Evolutionary conservation across 345 rosid genomes (phyloP).

Genomic region (Boechera retrofracta): DNA sequence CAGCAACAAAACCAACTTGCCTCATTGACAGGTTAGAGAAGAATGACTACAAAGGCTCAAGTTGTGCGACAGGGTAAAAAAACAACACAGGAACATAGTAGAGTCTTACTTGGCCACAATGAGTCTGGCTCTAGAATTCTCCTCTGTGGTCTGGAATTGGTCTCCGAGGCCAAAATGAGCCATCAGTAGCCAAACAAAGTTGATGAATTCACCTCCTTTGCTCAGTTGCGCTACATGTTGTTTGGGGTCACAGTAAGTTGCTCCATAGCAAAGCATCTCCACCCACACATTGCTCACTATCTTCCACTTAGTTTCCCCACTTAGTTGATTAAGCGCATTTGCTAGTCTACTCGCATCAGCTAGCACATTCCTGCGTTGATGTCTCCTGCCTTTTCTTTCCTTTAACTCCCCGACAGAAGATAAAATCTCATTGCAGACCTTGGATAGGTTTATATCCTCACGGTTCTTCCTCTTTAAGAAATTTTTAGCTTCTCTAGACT

Average conservation of each 20-base stretch:
- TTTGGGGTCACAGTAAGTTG: constrained; percentile 55
- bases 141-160: constrained; percentile 55
- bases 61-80: background rate
- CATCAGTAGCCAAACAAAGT: constrained; percentile 68
- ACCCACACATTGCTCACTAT: constrained; percentile 60
- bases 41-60: background rate
- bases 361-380: constrained; percentile 55
- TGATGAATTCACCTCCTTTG: constrained; percentile 63
- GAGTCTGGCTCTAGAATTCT: constrained; percentile 47
- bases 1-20: background rate
- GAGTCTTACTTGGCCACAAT: constrained; percentile 39
- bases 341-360: constrained; percentile 56
- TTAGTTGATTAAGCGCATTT: constrained; percentile 34
- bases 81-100: background rate
- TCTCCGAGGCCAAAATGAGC: constrained; percentile 64
- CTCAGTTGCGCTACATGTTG: constrained; percentile 61
- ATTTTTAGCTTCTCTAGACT: constrained; percentile 5
- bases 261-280: constrained; percentile 57
- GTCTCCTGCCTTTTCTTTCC: constrained; percentile 46
- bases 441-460: background rate
- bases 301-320: constrained; percentile 47
- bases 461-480: constrained; percentile 31
- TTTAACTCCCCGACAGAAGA: background rate
- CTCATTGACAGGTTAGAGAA: background rate
- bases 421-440: constrained; percentile 33